Base-by-base conservation (phyloP, 2,329 filamentous ascomycete genomes). In the Gaeumannomyces tritici region DNA sequence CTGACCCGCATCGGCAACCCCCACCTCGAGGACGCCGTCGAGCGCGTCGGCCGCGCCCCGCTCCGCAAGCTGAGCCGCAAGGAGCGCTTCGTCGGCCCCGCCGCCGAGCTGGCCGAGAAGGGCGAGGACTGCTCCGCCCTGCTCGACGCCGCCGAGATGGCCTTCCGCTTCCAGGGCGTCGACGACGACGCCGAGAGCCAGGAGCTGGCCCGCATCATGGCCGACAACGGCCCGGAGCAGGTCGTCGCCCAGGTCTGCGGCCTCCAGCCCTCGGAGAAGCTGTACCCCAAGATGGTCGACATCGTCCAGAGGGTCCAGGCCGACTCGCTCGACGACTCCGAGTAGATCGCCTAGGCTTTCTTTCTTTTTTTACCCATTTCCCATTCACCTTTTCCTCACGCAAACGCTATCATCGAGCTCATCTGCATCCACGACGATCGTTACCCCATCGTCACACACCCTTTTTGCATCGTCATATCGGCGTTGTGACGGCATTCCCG, bases 31-130 rank as follows among this genome's bases (percentile, higher is more conserved):
- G 93, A 99, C 75, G 88, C 89, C 15, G 92, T 97, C 47, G 91
- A 96, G 80, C 93, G 95, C 75, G 95, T 99, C 67, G 95, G 93
- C 62, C 93, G 95, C 73, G 93, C 93, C 24, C 95, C 95, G 24
- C 81, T 99, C 64, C 89, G 95, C 74, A 99, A 99, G 83, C 84
- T 99, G 42, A 89, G 89, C 67, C 90, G 93, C 75, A 95, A 96
- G 79, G 95, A 99, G 80, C 92, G 95, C 57, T 96, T 99, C 80
- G 88, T 99, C 69, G 92, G 90, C 57, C 95, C 95, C 6, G 93
- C 95, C 57, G 86, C 90, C 12, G 89, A 96, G 77, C 85, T 99
- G 24, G 92, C 92, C 57, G 91, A 96, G 80, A 81, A 83, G 64
- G 91, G 86, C 64, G 81, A 91, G 76, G 83, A 85, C 69, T 89